Conservation (phyloP, 2,329 filamentous ascomycete species). For the Dactylonectria estremocensis region DNA sequence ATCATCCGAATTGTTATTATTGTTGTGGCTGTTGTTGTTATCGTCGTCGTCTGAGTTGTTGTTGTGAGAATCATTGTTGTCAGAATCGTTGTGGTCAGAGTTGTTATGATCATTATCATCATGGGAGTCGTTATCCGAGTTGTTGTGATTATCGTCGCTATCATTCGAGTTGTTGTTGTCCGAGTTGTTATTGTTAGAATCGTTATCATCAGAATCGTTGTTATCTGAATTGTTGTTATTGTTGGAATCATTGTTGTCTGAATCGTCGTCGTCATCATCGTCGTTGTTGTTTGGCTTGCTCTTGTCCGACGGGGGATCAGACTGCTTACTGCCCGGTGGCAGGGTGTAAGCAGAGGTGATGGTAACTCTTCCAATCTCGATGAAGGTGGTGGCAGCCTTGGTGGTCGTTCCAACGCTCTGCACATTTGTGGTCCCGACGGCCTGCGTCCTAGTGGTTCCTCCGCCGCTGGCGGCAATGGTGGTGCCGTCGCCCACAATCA, state of each 20-base stretch:
- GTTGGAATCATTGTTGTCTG: too few species aligned
- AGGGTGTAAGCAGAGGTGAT: conserved; percentile 43
- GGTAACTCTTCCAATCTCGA: conserved; percentile 44
- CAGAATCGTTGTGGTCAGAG: not conserved
- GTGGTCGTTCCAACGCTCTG: conserved; percentile 42
- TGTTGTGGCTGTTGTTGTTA: not conserved
- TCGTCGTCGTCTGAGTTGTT: not conserved
- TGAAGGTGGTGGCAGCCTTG: conserved; percentile 42
- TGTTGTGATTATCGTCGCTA: too few species aligned
- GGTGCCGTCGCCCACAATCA: conserved; percentile 25
- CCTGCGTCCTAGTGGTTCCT: conserved; percentile 21
- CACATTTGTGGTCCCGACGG: conserved; percentile 27
- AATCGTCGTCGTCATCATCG: not conserved
- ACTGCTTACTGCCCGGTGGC: not conserved
- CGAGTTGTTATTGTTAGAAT: not conserved
- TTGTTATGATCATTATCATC: not conserved
- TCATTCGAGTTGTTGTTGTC: not conserved
- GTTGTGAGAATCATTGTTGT: not conserved
- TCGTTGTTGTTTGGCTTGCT: conserved; percentile 4
- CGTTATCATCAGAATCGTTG: not conserved
- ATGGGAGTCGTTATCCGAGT: not conserved
- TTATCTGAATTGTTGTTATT: not conserved
- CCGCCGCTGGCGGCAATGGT: conserved; percentile 29
- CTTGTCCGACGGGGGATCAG: not conserved
- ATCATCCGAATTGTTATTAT: not conserved